Base-by-base conservation (phyloP, 225 moss, liverwort and hornwort species). In the Thuidium tamariscinum region DNA sequence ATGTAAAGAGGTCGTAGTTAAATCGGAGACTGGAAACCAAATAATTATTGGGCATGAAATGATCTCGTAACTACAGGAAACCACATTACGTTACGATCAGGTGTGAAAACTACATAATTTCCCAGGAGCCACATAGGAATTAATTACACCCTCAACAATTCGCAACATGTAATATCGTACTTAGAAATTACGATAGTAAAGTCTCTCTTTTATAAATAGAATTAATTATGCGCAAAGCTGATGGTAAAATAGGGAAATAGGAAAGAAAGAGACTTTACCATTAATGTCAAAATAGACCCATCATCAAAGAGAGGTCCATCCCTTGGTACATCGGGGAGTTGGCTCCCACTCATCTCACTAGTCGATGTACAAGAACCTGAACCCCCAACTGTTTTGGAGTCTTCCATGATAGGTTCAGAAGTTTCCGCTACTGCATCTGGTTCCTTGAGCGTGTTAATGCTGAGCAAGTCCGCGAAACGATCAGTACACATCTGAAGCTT, bases 401-500 rank as follows among this genome's bases (percentile, higher is more conserved):
- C 92, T 71, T 88, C 90, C 68, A 78, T 48, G 21, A 81, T 49
- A 59, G 80, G 86, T 74, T 88, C 88, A 73, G 88, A 86, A 72
- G 69, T 87, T 70, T 91, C 88, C n/a, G 90, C 85, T 67, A 67
- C 89, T 76, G 84, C 36, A 13, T 90, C 93, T 37, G 91, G 83
- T 76, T 93, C 94, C 79, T 95, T 95, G 46, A 95, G 92, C 52
- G 81, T 67, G 86, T 91, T 91, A 59, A 95, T 90, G 66, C 86
- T 87, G 9, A 95, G 93, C 81, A 94, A 86, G 67, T 94, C 90
- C 84, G 92, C 95, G 86, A 95, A 95, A 49, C 86, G 93, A 82
- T 95, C 95, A 81, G 82, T 57, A 52, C 94, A 95, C 94, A 95
- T 94, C 87, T 95, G 95, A 81, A 93, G 85, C 87, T 95, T 95